Percentiles rank a stretch among this genome's conserved stretches.
phyloP scores from a whole-genome alignment of 2,329 filamentous ascomycete species.

The Gremmenia infestans region DNA sequence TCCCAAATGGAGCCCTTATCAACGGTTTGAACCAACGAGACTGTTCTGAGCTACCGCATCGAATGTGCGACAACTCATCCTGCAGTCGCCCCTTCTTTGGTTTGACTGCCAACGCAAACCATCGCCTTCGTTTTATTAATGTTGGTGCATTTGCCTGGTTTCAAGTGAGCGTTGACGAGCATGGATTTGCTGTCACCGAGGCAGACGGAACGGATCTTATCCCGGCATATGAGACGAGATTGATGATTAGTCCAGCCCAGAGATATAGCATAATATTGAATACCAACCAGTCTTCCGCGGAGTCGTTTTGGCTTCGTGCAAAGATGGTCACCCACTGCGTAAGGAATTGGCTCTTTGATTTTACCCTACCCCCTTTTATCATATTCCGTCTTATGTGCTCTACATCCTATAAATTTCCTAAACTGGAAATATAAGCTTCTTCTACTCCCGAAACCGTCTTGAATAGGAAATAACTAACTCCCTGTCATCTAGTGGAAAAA shows the following conservation, averaged over 20 bases:
- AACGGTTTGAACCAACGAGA: constrained; percentile 40
- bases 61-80: constrained; percentile 42
- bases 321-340: constrained; percentile 53
- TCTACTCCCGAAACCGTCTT: too few relatives aligned
- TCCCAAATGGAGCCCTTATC: constrained; percentile 42
- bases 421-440: too few relatives aligned
- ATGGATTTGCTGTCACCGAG: constrained; percentile 60
- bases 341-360: too few relatives aligned
- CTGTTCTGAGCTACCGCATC: constrained; percentile 33
- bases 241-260: constrained; percentile 66
- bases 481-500: constrained; percentile 40
- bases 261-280: constrained; percentile 64
- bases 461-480: too few relatives aligned
- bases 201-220: constrained; percentile 65
- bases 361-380: too few relatives aligned
- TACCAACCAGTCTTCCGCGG: constrained; percentile 48
- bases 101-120: constrained; percentile 49
- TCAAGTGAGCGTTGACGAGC: constrained; percentile 65
- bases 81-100: constrained; percentile 38
- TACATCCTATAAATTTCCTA: too few relatives aligned
- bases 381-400: too few relatives aligned
- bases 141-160: constrained; percentile 68
- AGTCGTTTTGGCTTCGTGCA: constrained; percentile 61
- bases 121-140: constrained; percentile 65
- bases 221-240: constrained; percentile 51